Evolutionary conservation across 1,284 basidiomycete species (phyloP), one percentile per base, ranked within the genome.

Genomic region (Moniliella sp.): DNA sequence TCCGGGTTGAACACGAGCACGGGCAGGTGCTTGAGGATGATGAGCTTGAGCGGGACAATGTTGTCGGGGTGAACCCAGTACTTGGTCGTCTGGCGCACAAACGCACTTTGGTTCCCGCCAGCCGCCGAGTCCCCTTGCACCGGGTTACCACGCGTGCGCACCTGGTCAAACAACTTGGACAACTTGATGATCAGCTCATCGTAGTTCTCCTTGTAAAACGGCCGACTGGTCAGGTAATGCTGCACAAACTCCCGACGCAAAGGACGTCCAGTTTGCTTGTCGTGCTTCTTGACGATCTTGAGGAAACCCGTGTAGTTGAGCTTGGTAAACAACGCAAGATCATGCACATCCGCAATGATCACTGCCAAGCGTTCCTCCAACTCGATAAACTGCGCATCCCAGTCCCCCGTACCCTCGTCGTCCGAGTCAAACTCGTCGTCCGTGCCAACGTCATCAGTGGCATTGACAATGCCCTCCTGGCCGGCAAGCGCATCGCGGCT

Each of bases 281-380:
- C 78, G 58, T 81, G 78, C 74, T 81, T 81, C 71, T 97, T 97
- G 43, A 94, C 69, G 43, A 97, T 97, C 66, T 99, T 99, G 70
- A 93, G 79, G 64, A 99, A 99, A 5, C 91, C 91, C 1, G 91
- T 65, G 45, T 62, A 83, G 62, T 93, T 93, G 43, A 94, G 71
- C 63, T 94, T 94, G 78, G 46, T 55, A 62, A 84, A 88, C 33
- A 88, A 65, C 8, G 88, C 86, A 16, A 99, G 69, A 62, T 99
- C 91, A 59, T 99, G 91, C 5, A 97, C 88, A 54, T 97, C 91
- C 2, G 91, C 88, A 15, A 97, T 88, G 34, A 99, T 73, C 28
- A 74, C 78, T 0, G 88, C 86, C 15, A 97, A 80, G 56, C 91
- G 81, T 55, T 93, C 86, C 63, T 97, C 86, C 18, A 97, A 67